phyloP scores from a whole-genome alignment of 805 yeast species.

The Saturnispora gosingensis region DNA sequence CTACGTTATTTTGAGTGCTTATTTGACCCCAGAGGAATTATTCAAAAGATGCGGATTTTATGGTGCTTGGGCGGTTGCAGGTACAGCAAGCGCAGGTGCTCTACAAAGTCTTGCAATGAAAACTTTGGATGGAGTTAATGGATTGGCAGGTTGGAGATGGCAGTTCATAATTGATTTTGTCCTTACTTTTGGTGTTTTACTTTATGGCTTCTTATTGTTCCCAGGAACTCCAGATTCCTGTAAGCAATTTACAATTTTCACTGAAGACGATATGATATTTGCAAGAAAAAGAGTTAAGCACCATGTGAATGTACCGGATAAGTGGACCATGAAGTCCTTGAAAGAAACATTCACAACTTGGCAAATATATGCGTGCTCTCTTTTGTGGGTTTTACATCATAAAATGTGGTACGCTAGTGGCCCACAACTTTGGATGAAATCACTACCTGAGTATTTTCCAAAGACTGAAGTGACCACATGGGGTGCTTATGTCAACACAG shows the following conservation, averaged over 20 bases:
- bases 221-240: slow-evolving; percentile 39
- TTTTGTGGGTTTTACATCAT: slow-evolving; percentile 25
- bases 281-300: slow-evolving; percentile 42
- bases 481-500: slow-evolving; percentile 11
- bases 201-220: slow-evolving; percentile 48
- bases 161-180: slow-evolving; percentile 58
- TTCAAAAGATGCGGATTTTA: slow-evolving; percentile 15
- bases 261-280: slow-evolving; percentile 33
- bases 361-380: slow-evolving; percentile 24
- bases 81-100: slow-evolving; percentile 50
- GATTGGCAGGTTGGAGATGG: slow-evolving; percentile 66
- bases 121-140: slow-evolving; percentile 39
- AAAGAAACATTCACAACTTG: slow-evolving; percentile 39
- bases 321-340: slow-evolving; percentile 29
- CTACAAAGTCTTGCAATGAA: slow-evolving; percentile 47
- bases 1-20: slow-evolving; percentile 31
- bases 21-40: slow-evolving; percentile 12
- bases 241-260: slow-evolving; percentile 30
- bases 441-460: slow-evolving; percentile 12
- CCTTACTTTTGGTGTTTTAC: slow-evolving; percentile 48
- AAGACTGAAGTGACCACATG: slow-evolving; percentile 12
- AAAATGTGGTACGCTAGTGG: slow-evolving; percentile 25
- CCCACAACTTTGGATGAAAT: slow-evolving; percentile 21
- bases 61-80: slow-evolving; percentile 25
- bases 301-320: slow-evolving; percentile 31